These are phyloP conservation scores for Sporothrix protearum DNA, from an alignment of 2,329 filamentous ascomycete genomes.

Conservation along the genomic window DNA sequence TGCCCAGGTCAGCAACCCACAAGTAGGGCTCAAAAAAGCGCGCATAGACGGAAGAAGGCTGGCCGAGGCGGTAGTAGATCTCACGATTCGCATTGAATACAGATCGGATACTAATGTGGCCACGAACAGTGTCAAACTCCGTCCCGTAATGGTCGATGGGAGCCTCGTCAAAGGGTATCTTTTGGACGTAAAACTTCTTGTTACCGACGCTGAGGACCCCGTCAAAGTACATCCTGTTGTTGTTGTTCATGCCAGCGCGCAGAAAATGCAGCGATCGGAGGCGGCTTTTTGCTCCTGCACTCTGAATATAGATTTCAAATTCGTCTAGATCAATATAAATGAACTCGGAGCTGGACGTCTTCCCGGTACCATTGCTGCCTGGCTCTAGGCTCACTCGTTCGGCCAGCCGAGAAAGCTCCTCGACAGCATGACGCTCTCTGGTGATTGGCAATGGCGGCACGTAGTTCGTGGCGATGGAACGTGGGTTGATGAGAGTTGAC, in stretches of 20 bases:
- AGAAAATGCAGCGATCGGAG: constrained; percentile 56
- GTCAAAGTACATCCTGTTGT: constrained; percentile 53
- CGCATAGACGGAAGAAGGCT: constrained; percentile 57
- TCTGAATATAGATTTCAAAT: constrained; percentile 56
- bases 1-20: constrained; percentile 68
- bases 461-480: constrained; percentile 30
- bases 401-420: constrained; percentile 27
- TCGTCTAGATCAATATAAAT: constrained; percentile 53
- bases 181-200: constrained; percentile 49
- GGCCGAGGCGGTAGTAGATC: constrained; percentile 62
- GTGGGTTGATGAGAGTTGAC: constrained; percentile 33
- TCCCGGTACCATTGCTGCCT: constrained; percentile 28
- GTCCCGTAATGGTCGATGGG: constrained; percentile 65
- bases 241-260: constrained; percentile 36
- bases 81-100: constrained; percentile 37
- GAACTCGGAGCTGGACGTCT: constrained; percentile 32
- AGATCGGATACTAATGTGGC: constrained; percentile 64
- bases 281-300: constrained; percentile 41
- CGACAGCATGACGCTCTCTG: neutral
- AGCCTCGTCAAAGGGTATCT: constrained; percentile 54
- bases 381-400: neutral
- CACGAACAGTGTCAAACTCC: constrained; percentile 45
- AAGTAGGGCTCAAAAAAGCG: constrained; percentile 61
- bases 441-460: constrained; percentile 9
- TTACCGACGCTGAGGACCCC: constrained; percentile 51